Conservation (phyloP, 768 basidiomycete genomes). For the Lactifluus echinatus region DNA sequence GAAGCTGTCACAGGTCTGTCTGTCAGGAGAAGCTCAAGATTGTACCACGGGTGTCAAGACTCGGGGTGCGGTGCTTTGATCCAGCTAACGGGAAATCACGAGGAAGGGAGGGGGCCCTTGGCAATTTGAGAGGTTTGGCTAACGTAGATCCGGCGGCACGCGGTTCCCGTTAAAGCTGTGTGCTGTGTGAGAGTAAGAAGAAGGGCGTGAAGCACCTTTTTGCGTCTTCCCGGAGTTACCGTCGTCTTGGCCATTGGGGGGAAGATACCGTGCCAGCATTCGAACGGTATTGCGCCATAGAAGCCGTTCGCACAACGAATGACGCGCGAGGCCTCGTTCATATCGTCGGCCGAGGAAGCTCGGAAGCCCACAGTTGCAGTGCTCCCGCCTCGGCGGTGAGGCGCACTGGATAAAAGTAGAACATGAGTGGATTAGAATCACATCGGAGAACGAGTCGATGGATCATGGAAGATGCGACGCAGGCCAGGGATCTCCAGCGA, state of each 20-base stretch:
- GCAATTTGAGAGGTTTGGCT: constrained; percentile 13
- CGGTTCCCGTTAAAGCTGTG: constrained; percentile 8
- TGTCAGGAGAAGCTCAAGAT: no score
- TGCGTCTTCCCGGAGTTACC: constrained; percentile 16
- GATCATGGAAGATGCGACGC: constrained; percentile 5
- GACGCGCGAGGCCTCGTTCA: constrained; percentile 9
- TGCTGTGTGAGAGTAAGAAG: constrained; percentile 5
- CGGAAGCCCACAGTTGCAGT: constrained; percentile 6
- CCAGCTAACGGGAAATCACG: constrained; percentile 13
- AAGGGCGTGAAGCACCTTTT: background rate
- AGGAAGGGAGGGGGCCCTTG: background rate
- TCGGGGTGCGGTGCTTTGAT: constrained; percentile 5
- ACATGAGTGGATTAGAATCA: constrained; percentile 6
- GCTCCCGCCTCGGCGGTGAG: constrained; percentile 15
- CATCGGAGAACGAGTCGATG: constrained; percentile 6
- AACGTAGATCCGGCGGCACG: constrained; percentile 16
- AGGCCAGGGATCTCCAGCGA: constrained; percentile 12
- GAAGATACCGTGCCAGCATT: constrained; percentile 12
- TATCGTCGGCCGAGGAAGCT: constrained; percentile 15
- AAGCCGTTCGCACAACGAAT: constrained; percentile 10
- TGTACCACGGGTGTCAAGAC: constrained; percentile 11
- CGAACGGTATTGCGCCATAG: constrained; percentile 11
- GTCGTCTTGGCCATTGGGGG: constrained; percentile 8
- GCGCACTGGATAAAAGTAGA: constrained; percentile 12
- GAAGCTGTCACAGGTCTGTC: constrained; percentile 9